Evolutionary conservation across 768 basidiomycete genomes (phyloP).

Genomic region (Stropharia rugosoannulata): DNA sequence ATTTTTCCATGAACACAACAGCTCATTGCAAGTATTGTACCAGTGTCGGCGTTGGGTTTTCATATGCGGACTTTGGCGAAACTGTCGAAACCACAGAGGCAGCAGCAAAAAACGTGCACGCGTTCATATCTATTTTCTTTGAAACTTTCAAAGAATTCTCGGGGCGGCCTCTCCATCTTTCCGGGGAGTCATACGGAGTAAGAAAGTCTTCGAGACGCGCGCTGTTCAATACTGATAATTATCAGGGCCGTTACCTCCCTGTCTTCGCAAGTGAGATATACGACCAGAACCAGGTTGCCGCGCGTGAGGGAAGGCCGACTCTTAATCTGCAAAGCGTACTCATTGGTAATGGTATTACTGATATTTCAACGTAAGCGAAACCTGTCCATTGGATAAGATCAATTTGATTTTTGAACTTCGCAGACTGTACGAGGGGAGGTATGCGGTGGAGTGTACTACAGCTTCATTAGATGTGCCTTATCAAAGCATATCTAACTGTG

Average conservation of each 20-base stretch:
- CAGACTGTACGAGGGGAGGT: background rate
- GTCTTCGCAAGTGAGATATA: constrained; percentile 77
- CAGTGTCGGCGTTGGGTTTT: constrained; percentile 71
- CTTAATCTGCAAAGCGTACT: constrained; percentile 68
- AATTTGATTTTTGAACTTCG: background rate
- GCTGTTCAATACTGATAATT: constrained; percentile 1
- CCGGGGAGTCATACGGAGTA: constrained; percentile 81
- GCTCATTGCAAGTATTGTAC: background rate
- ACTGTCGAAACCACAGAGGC: constrained; percentile 74
- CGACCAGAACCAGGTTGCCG: constrained; percentile 61
- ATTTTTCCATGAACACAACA: no score
- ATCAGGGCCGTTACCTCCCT: constrained; percentile 66
- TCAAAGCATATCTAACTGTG: constrained; percentile 1
- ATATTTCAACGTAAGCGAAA: constrained; percentile 33
- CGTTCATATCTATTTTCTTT: constrained; percentile 79
- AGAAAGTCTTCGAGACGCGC: background rate
- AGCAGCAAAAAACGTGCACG: constrained; percentile 74
- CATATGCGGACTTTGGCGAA: constrained; percentile 69
- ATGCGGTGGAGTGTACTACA: constrained; percentile 1
- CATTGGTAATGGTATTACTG: constrained; percentile 62
- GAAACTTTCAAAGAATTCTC: constrained; percentile 74
- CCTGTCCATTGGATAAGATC: background rate
- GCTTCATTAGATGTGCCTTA: constrained; percentile 1
- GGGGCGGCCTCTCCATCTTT: constrained; percentile 67
- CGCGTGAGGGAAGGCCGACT: constrained; percentile 51